Evolutionary conservation across 345 rosid genomes (phyloP), one percentile per base, ranked within the genome.

Genomic region (Luvunga scandens): DNA sequence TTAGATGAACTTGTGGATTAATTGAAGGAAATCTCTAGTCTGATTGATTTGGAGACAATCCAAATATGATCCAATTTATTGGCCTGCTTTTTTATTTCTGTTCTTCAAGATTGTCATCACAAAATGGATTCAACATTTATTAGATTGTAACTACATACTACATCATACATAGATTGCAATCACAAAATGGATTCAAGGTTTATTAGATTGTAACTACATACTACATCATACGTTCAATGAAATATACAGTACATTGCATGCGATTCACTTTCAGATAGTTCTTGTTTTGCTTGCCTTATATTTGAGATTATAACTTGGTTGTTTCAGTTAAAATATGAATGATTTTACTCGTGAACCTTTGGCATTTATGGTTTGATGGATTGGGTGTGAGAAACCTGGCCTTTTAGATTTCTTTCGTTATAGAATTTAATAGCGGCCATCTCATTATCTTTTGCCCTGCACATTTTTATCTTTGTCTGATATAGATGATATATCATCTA

Each of bases 101-200:
- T 13, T 57, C 66, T 14, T 59, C 21, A 53, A 57, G 10, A 57
- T 34, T 72, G 75, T 30, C n/a, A 34, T 72, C 33, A 6, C 25
- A 72, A 36, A 72, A 59, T 24, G 60, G 28, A 56, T 56, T 4
- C 62, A 22, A 10, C 22, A 7, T 28, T 56, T 30, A 33, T 22
- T 56, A 56, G n/a, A 53, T 16, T 71, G 53, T 50, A 72, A 22
- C 75, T n/a, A n/a, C n/a, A n/a, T n/a, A n/a, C n/a, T n/a, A n/a
- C n/a, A n/a, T n/a, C n/a, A n/a, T n/a, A n/a, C n/a, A n/a, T n/a
- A n/a, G n/a, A n/a, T n/a, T n/a, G n/a, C n/a, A n/a, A n/a, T n/a
- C n/a, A n/a, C n/a, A n/a, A n/a, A n/a, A n/a, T n/a, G n/a, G n/a
- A n/a, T n/a, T n/a, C n/a, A n/a, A n/a, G n/a, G n/a, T n/a, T n/a